A percentile compares a stretch with the other conserved stretches of the same genome.
phyloP scores from a whole-genome alignment of 768 basidiomycete genomes.

The Phylloporus sp. region DNA sequence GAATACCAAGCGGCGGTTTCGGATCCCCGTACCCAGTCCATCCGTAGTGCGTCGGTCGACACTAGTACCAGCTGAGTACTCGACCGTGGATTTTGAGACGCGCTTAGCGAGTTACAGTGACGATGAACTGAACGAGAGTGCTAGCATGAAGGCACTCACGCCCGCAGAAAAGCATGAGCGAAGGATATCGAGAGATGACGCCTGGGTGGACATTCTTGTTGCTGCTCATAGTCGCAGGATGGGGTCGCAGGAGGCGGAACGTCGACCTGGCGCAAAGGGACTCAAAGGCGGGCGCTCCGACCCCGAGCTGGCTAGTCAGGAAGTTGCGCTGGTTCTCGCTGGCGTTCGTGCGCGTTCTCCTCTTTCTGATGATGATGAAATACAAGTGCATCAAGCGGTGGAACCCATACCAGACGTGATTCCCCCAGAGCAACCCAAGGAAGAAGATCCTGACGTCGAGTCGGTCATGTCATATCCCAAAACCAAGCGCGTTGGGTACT shows the following conservation, averaged over 20 bases:
- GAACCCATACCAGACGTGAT: constrained; percentile 6
- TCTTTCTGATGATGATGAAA: constrained; percentile 39
- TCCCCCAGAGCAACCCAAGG: constrained; percentile 37
- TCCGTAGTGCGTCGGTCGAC: constrained; percentile 43
- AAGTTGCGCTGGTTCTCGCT: constrained; percentile 68
- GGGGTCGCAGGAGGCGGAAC: constrained; percentile 51
- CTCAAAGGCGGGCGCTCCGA: constrained; percentile 43
- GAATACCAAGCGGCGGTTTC: constrained; percentile 47
- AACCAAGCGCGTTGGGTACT: constrained; percentile 54
- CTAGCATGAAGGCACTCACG: constrained; percentile 36
- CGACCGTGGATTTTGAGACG: constrained; percentile 79
- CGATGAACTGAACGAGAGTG: constrained; percentile 40
- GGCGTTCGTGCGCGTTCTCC: constrained; percentile 39
- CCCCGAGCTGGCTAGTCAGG: constrained; percentile 67
- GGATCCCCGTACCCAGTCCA: constrained; percentile 56
- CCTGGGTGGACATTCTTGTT: constrained; percentile 86
- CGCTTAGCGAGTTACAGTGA: constrained; percentile 61
- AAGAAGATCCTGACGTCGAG: constrained; percentile 43
- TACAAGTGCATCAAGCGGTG: constrained; percentile 19
- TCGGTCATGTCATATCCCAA: constrained; percentile 35
- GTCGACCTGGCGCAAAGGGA: constrained; percentile 23
- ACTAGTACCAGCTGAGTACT: constrained; percentile 68
- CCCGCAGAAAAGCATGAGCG: constrained; percentile 39
- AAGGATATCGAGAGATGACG: constrained; percentile 56
- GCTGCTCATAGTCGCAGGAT: constrained; percentile 49